These are phyloP conservation scores for Sisymbrium altissimum DNA, from an alignment of 345 rosid species.

Conservation along the genomic window DNA sequence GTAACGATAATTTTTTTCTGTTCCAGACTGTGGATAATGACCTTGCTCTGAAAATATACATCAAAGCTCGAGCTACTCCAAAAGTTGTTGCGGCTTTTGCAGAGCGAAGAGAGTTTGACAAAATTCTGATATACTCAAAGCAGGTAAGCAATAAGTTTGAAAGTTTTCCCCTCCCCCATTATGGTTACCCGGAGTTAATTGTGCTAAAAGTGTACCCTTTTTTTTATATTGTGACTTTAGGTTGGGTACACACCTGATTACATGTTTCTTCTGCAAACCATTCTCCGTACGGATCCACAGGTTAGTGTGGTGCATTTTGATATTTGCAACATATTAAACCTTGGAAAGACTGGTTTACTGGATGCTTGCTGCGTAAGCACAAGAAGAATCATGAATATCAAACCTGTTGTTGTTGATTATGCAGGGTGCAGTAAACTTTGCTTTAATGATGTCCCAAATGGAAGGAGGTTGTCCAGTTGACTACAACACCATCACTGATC, in stretches of 20 bases:
- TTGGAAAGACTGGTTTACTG: neutral
- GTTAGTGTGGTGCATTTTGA: slow-evolving; percentile 39
- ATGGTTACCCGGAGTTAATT: slow-evolving; percentile 1
- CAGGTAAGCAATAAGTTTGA: slow-evolving; percentile 49
- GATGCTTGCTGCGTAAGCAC: slow-evolving; percentile 14
- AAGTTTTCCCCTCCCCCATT: neutral
- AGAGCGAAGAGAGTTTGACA: slow-evolving; percentile 98
- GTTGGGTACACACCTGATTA: slow-evolving; percentile 99
- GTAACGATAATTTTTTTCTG: slow-evolving; percentile 15
- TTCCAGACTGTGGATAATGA: slow-evolving; percentile 99
- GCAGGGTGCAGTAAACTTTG: slow-evolving; percentile 99
- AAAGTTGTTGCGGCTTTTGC: slow-evolving; percentile 99
- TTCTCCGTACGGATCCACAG: slow-evolving; percentile 98
- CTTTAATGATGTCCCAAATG: slow-evolving; percentile 99
- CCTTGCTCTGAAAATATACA: slow-evolving; percentile 94
- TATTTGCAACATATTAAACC: slow-evolving; percentile 6
- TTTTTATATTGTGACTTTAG: slow-evolving; percentile 42
- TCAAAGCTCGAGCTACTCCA: slow-evolving; percentile 99
- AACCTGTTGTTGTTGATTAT: slow-evolving; percentile 10
- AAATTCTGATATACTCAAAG: slow-evolving; percentile 92
- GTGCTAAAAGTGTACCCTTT: slow-evolving; percentile 7
- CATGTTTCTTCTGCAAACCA: slow-evolving; percentile 98
- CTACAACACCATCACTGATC: slow-evolving; percentile 98
- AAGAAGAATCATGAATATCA: slow-evolving; percentile 5
- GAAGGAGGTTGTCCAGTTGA: slow-evolving; percentile 99